phyloP scores from a whole-genome alignment of 176 grass and related monocot species.

The Guadua angustifolia region DNA sequence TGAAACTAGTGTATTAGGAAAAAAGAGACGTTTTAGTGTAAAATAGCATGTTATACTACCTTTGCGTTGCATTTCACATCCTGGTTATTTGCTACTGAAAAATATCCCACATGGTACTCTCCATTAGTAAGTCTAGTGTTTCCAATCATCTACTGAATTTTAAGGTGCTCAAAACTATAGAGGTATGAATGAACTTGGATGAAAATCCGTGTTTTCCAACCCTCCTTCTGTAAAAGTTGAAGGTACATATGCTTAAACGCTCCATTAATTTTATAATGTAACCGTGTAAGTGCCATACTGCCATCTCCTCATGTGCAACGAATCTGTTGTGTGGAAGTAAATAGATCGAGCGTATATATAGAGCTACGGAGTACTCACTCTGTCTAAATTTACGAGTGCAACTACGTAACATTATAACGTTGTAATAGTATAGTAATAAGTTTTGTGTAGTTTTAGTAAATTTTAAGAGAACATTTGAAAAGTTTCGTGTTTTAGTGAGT shows the following conservation, averaged over 20 bases:
- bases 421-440: too few species aligned
- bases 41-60: neutral
- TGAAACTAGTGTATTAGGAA: neutral
- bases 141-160: neutral
- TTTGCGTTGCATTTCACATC: neutral
- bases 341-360: neutral
- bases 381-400: too few species aligned
- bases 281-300: neutral
- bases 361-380: too few species aligned
- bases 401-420: too few species aligned
- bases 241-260: neutral
- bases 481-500: too few species aligned
- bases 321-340: neutral
- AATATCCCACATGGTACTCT: neutral
- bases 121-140: neutral
- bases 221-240: neutral
- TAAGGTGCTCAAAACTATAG: neutral
- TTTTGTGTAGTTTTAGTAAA: too few species aligned
- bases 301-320: neutral
- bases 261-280: neutral
- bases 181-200: neutral
- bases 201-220: neutral
- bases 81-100: neutral
- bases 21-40: neutral
- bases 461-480: too few species aligned